Percentiles rank a stretch among this genome's conserved stretches.
phyloP scores from a whole-genome alignment of 2,329 filamentous ascomycete genomes.

The Celoporthe dispersa region DNA sequence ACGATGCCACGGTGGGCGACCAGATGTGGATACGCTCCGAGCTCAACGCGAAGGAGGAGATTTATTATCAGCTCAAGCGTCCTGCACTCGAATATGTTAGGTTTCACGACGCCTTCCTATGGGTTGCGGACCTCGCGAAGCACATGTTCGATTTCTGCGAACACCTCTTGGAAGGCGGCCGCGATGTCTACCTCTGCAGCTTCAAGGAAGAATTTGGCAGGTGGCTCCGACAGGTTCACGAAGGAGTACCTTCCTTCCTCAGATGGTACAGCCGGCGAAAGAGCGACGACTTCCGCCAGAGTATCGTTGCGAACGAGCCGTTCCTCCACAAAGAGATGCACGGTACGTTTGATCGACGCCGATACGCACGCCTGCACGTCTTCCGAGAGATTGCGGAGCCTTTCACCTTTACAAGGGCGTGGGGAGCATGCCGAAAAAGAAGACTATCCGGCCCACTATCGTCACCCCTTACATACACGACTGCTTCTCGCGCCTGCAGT shows the following conservation, averaged over 20 bases:
- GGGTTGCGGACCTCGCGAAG: conserved; percentile 73
- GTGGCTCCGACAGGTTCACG: conserved; percentile 59
- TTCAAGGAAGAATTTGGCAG: conserved; percentile 62
- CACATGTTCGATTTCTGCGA: conserved; percentile 71
- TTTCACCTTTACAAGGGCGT: conserved; percentile 16
- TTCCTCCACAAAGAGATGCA: conserved; percentile 70
- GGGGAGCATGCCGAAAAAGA: background rate
- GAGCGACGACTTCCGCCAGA: conserved; percentile 64
- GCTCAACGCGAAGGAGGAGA: conserved; percentile 42
- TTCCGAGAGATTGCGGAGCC: conserved; percentile 55
- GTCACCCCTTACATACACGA: conserved; percentile 72
- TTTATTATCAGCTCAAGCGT: conserved; percentile 67
- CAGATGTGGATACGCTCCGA: conserved; percentile 68
- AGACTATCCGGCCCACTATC: conserved; percentile 52
- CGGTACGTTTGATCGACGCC: conserved; percentile 47
- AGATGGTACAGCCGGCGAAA: conserved; percentile 58
- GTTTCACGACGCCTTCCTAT: conserved; percentile 68
- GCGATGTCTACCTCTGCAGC: conserved; percentile 53
- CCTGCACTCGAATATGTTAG: conserved; percentile 65
- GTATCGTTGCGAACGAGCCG: conserved; percentile 61
- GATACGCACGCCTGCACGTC: conserved; percentile 45
- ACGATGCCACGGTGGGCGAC: conserved; percentile 48
- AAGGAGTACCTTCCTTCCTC: conserved; percentile 45
- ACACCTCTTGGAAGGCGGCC: conserved; percentile 36
- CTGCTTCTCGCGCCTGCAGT: conserved; percentile 68